These are phyloP conservation scores for Drechmeria coniospora DNA, from an alignment of 2,329 filamentous ascomycete genomes.

Conservation along the genomic window DNA sequence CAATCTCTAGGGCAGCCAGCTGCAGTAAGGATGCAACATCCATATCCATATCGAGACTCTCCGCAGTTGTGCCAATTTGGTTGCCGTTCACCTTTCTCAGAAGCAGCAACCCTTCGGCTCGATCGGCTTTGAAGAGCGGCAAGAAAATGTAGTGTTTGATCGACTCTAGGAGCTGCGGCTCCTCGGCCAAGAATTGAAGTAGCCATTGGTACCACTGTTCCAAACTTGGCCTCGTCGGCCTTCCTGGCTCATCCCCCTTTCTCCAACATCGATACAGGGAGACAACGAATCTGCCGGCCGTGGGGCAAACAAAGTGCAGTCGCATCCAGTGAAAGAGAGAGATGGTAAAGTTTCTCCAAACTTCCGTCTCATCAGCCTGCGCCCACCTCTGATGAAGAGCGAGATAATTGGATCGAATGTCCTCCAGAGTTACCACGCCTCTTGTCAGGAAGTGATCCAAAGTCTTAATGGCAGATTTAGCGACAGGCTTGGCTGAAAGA, in stretches of 20 bases:
- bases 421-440: constrained; percentile 32
- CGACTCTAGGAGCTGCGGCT: constrained; percentile 40
- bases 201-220: constrained; percentile 42
- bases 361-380: constrained; percentile 7
- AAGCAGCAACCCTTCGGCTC: constrained; percentile 36
- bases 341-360: constrained; percentile 35
- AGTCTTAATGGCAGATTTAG: constrained; percentile 54
- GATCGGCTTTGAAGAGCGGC: constrained; percentile 45
- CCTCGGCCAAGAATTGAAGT: constrained; percentile 29
- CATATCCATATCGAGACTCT: constrained; percentile 29
- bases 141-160: constrained; percentile 50
- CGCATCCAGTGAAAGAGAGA: constrained; percentile 40
- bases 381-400: constrained; percentile 15
- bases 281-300: constrained; percentile 45
- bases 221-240: constrained; percentile 17
- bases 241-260: constrained; percentile 11
- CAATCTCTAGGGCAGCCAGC: constrained; percentile 52
- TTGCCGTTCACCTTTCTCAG: constrained; percentile 40
- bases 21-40: constrained; percentile 46
- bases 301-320: constrained; percentile 40
- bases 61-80: constrained; percentile 28
- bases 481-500: constrained; percentile 44
- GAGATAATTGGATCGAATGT: constrained; percentile 29
- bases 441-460: constrained; percentile 52
- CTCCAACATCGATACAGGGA: constrained; percentile 36